Evolutionary conservation across 306 rosid genomes (phyloP).

Genomic region (Lathyrus tuberosus): DNA sequence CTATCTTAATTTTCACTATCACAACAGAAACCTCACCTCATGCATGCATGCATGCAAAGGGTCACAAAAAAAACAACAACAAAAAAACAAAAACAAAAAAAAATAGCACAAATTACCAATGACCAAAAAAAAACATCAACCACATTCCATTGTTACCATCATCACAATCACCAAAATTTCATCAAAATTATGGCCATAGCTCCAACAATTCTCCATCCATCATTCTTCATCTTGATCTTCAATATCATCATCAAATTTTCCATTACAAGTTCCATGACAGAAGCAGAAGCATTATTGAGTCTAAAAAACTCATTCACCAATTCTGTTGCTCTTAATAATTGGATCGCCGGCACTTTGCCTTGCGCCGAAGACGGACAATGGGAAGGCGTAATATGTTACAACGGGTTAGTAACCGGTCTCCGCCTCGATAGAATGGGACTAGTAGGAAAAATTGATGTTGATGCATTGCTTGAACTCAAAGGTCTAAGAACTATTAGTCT

Average conservation of each 20-base stretch:
- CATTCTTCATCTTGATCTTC: slow-evolving; percentile 28
- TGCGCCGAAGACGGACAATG: slow-evolving; percentile 47
- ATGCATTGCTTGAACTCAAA: slow-evolving; percentile 51
- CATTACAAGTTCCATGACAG: slow-evolving; percentile 45
- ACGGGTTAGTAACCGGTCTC: slow-evolving; percentile 57
- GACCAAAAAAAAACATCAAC: slow-evolving; percentile 33
- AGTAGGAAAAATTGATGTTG: slow-evolving; percentile 48
- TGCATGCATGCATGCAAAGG: slow-evolving; percentile 46
- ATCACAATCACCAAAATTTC: slow-evolving; percentile 18
- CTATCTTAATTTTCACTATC: slow-evolving; percentile 41
- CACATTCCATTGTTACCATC: slow-evolving; percentile 36
- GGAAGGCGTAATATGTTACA: slow-evolving; percentile 56
- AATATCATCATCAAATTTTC: slow-evolving; percentile 18
- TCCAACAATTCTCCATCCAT: slow-evolving; percentile 39
- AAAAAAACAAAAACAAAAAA: slow-evolving; percentile 20
- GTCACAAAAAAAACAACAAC: slow-evolving; percentile 27
- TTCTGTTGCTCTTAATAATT: slow-evolving; percentile 41
- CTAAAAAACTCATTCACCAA: slow-evolving; percentile 57
- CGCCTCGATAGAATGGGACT: slow-evolving; percentile 57
- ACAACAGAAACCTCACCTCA: slow-evolving; percentile 36
- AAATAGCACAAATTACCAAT: slow-evolving; percentile 29
- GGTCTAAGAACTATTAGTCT: slow-evolving; percentile 59
- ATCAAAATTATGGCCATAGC: slow-evolving; percentile 57
- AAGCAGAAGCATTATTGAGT: slow-evolving; percentile 60
- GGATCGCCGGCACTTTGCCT: slow-evolving; percentile 53